phyloP scores from a whole-genome alignment of 352 stramenopile genomes.

The Globisporangium mamillatum region DNA sequence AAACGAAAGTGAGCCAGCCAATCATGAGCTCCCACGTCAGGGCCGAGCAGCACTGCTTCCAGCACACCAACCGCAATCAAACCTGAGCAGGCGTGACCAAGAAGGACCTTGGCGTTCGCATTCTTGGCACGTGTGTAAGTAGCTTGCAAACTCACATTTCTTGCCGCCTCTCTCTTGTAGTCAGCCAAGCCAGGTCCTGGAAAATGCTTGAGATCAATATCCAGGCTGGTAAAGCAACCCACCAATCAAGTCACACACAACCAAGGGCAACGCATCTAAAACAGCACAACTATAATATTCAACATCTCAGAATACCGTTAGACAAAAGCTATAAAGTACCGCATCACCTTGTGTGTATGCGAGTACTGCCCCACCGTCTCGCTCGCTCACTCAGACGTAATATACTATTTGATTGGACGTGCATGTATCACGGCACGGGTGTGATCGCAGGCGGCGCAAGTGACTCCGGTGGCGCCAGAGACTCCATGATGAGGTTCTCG shows the following conservation, averaged over 20 bases:
- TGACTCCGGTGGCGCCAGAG: slow-evolving; percentile 3
- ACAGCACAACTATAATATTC: neutral
- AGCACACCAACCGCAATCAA: neutral
- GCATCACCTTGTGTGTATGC: neutral
- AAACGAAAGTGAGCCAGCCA: neutral
- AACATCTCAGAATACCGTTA: neutral
- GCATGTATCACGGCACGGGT: neutral
- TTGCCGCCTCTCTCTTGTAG: neutral
- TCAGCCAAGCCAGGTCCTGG: too few species aligned
- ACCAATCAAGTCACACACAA: neutral
- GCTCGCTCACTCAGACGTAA: neutral
- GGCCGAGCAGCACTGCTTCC: neutral
- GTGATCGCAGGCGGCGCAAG: neutral
- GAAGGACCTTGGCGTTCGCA: neutral
- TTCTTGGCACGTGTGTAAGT: neutral
- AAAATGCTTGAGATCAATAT: neutral
- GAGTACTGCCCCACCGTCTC: neutral
- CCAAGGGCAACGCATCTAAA: neutral
- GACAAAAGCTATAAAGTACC: neutral
- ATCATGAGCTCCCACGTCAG: neutral
- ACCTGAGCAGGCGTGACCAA: neutral
- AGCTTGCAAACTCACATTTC: too few species aligned
- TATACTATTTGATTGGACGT: neutral
- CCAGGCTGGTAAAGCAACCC: neutral
- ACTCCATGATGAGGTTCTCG: slow-evolving; percentile 55